Conservation (phyloP, 2,329 filamentous ascomycete genomes). For the Chrysoporthe puriensis region DNA sequence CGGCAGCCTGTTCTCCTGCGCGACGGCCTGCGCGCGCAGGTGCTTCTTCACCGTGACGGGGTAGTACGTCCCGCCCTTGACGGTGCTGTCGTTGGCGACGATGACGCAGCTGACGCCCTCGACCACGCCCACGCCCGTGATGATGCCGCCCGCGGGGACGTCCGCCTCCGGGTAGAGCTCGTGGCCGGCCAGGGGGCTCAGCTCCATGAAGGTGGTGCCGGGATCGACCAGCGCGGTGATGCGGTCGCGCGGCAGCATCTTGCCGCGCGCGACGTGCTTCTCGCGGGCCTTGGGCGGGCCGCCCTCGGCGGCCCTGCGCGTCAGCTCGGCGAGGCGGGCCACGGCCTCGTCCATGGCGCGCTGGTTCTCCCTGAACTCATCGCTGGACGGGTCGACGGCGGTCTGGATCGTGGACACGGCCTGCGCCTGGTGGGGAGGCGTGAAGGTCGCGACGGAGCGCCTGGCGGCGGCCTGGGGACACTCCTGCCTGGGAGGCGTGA, state of each 20-base stretch:
- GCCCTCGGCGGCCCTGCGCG: slow-evolving; percentile 72
- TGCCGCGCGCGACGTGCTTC: slow-evolving; percentile 85
- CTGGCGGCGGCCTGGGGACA: slow-evolving; percentile 22
- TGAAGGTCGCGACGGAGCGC: slow-evolving; percentile 71
- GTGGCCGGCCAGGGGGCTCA: slow-evolving; percentile 89
- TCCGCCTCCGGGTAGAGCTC: slow-evolving; percentile 86
- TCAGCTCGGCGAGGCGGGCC: slow-evolving; percentile 69
- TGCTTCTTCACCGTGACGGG: slow-evolving; percentile 98
- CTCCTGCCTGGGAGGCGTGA: slow-evolving; percentile 28
- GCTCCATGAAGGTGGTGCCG: slow-evolving; percentile 86
- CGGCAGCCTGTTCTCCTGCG: slow-evolving; percentile 80
- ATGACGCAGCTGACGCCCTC: slow-evolving; percentile 92
- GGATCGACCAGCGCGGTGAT: slow-evolving; percentile 87
- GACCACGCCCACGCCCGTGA: slow-evolving; percentile 88
- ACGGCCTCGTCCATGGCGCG: slow-evolving; percentile 76
- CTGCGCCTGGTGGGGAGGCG: slow-evolving; percentile 77
- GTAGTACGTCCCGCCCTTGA: slow-evolving; percentile 97
- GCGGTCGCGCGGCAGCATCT: slow-evolving; percentile 92
- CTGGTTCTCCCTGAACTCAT: slow-evolving; percentile 81
- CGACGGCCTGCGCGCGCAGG: slow-evolving; percentile 86
- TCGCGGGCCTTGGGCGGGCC: slow-evolving; percentile 81
- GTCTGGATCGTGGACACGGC: slow-evolving; percentile 81
- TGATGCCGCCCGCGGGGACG: slow-evolving; percentile 86
- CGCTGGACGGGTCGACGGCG: slow-evolving; percentile 74
- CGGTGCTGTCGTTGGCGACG: slow-evolving; percentile 93